Evolutionary conservation across 164 flowering plant species (phyloP).

Genomic region (Vitis cinerea): DNA sequence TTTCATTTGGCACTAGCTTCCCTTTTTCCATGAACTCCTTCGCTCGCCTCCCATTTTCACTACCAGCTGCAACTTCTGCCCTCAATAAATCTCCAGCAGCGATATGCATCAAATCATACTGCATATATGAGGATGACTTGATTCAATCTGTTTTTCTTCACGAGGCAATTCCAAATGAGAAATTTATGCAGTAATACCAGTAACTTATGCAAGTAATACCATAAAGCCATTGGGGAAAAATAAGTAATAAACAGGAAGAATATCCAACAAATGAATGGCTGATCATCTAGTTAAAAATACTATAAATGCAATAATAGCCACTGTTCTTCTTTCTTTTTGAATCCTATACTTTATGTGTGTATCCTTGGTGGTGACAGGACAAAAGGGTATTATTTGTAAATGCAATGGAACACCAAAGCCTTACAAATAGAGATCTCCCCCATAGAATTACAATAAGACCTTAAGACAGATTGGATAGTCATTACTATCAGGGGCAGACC

Average conservation of each 20-base stretch:
- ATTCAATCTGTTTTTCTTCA: slow-evolving; percentile 42
- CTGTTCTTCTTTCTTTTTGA: not conserved
- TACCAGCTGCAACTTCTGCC: slow-evolving; percentile 82
- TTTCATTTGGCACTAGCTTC: slow-evolving; percentile 80
- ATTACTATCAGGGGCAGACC: not conserved
- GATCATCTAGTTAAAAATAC: not conserved
- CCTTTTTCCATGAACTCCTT: slow-evolving; percentile 93
- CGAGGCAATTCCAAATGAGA: slow-evolving; percentile 23
- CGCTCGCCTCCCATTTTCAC: slow-evolving; percentile 84
- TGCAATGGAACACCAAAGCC: not conserved
- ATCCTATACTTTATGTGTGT: not conserved
- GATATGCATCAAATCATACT: slow-evolving; percentile 92
- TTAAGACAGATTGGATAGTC: not conserved
- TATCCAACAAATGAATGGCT: not conserved
- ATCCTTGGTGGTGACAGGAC: not conserved
- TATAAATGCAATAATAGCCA: not conserved
- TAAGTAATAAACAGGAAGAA: not conserved
- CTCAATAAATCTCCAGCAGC: slow-evolving; percentile 94
- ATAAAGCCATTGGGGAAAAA: not conserved
- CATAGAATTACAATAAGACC: too few species aligned
- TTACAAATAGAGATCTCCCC: not conserved
- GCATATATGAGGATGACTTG: slow-evolving; percentile 49
- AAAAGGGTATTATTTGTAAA: not conserved
- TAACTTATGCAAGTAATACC: slow-evolving; percentile 1
- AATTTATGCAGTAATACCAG: slow-evolving; percentile 19